phyloP scores from a whole-genome alignment of 1,284 basidiomycete genomes.

The Pseudozyma thailandica region DNA sequence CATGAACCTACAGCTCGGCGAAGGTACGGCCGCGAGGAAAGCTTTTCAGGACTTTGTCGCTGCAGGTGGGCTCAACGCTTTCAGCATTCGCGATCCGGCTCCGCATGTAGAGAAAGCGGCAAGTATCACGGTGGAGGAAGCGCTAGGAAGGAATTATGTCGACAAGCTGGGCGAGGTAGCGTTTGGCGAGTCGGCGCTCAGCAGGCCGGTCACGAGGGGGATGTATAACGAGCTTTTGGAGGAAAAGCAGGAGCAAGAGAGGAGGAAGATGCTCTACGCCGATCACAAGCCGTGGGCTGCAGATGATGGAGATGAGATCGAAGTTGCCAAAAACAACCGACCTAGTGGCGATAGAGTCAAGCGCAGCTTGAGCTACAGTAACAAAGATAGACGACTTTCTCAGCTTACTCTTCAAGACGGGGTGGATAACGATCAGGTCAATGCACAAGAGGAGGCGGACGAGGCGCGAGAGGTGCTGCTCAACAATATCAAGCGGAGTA shows the following conservation, averaged over 20 bases:
- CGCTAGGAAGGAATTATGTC: conserved; percentile 51
- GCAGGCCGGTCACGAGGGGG: conserved; percentile 52
- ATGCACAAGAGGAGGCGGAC: conserved; percentile 9
- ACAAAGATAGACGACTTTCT: conserved; percentile 32
- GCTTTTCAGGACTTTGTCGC: conserved; percentile 58
- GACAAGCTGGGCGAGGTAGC: conserved; percentile 57
- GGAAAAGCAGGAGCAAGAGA: conserved; percentile 50
- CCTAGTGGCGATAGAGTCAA: conserved; percentile 9
- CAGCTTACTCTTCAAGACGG: conserved; percentile 45
- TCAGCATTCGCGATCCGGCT: conserved; percentile 28
- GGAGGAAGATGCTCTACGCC: conserved; percentile 11
- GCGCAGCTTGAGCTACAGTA: conserved; percentile 27
- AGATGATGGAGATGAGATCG: conserved; percentile 20
- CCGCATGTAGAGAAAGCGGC: conserved; percentile 6
- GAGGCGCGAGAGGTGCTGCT: conserved; percentile 25
- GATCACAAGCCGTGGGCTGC: conserved; percentile 36
- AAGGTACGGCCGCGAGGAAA: conserved; percentile 45
- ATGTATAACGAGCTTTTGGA: conserved; percentile 54
- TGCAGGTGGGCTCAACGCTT: conserved; percentile 47
- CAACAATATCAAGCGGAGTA: conserved; percentile 21
- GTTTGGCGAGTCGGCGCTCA: conserved; percentile 56
- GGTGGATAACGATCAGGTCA: conserved; percentile 20
- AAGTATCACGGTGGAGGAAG: conserved; percentile 43
- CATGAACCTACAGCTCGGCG: conserved; percentile 52
- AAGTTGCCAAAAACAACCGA: conserved; percentile 3